Base-by-base conservation (phyloP, 345 rosid species). In the Erucastrum elatum region DNA sequence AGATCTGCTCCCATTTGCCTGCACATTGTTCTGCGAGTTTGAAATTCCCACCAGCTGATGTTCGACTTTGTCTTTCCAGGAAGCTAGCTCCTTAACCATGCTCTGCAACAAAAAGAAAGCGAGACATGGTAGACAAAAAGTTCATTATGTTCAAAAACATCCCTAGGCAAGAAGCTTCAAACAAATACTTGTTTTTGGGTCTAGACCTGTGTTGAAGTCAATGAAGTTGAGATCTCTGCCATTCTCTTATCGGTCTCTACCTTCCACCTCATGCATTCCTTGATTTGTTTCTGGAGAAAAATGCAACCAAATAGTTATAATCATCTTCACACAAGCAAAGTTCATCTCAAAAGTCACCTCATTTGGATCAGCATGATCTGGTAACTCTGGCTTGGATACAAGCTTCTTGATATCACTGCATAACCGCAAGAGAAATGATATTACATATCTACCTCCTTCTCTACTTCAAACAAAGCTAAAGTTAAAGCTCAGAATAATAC, bases 61-160 rank as follows among this genome's bases (percentile, higher is more conserved):
- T 68, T 90, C 97, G 49, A 77, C 82, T 83, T 87, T 87, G 31
- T 86, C 85, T 78, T 89, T 90, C 97, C 97, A 94, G 2, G 78
- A 63, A 15, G 72, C 51, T 71, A 89, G 31, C 37, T 94, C 96
- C 82, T 78, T 86, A 69, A 75, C 86, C 87, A 87, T 87, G n/a
- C 75, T 77, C 98, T 92, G 84, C 76, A 27, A 30, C 17, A 5
- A 29, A 5, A 60, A 81, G 59, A 81, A n/a, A 58, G 51, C 64
- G 29, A 29, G 64, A 68, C 13, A 76, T 10, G 58, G 55, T 33
- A 63, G 71, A 27, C 67, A 75, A 59, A 29, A 39, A 75, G 66
- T 37, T 63, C 3, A 75, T 56, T 13, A 70, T 25, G 77, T 60
- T 59, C 21, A 21, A 49, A 27, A 16, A 11, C 64, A 59, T 58